Conservation (phyloP, 2,329 filamentous ascomycete genomes). For the Hypoxylon sp. region DNA sequence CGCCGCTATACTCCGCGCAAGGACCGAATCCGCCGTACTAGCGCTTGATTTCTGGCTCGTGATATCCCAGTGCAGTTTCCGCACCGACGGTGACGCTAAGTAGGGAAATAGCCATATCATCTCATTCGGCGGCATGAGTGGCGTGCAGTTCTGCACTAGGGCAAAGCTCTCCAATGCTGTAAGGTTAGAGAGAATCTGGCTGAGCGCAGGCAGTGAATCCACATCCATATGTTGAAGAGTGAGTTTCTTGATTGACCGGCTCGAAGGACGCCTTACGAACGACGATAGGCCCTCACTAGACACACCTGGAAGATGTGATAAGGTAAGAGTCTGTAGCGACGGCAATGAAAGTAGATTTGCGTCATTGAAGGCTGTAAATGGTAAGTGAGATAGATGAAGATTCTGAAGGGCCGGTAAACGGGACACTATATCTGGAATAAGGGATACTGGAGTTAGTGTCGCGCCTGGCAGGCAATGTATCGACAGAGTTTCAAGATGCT, state of each 20-base stretch:
- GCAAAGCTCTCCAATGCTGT: constrained; percentile 64
- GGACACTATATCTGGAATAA: constrained; percentile 66
- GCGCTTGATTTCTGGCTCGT: constrained; percentile 63
- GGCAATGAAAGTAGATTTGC: constrained; percentile 69
- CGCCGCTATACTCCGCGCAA: constrained; percentile 74
- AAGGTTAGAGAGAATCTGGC: constrained; percentile 72
- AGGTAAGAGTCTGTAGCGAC: constrained; percentile 66
- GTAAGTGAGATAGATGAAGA: constrained; percentile 72
- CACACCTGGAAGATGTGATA: constrained; percentile 70
- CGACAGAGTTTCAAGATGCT: constrained; percentile 67
- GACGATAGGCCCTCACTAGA: constrained; percentile 69
- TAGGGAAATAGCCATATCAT: constrained; percentile 76
- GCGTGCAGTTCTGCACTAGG: constrained; percentile 69
- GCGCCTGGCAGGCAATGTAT: constrained; percentile 72
- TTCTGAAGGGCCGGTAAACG: constrained; percentile 69
- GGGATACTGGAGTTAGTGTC: constrained; percentile 65
- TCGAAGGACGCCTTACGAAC: constrained; percentile 67
- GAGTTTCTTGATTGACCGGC: constrained; percentile 63
- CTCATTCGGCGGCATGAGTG: constrained; percentile 68
- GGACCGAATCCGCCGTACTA: constrained; percentile 70
- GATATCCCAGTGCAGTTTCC: constrained; percentile 75
- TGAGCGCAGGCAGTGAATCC: constrained; percentile 69
- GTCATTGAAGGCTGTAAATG: constrained; percentile 71
- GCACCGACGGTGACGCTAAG: constrained; percentile 68
- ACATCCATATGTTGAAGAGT: constrained; percentile 71